Percentiles rank a stretch among this genome's conserved stretches.
Evolutionary conservation across 2,329 filamentous ascomycete species (phyloP).

Genomic region (Alternaria conjuncta): DNA sequence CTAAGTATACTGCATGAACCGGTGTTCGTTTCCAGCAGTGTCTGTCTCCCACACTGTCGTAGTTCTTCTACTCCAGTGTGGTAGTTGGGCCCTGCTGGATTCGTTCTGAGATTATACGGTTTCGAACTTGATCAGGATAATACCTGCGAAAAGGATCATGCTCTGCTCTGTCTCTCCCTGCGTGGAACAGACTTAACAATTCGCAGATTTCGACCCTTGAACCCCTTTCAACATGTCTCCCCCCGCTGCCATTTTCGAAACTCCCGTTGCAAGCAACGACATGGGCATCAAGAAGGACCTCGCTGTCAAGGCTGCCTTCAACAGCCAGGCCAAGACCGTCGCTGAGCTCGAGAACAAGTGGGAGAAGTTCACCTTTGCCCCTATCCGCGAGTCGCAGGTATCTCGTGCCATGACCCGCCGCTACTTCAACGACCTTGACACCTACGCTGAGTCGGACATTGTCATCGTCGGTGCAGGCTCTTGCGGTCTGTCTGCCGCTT

Average conservation of each 20-base stretch:
- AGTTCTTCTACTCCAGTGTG: neutral
- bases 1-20: constrained; percentile 53
- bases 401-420: constrained; percentile 91
- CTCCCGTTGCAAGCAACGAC: constrained; percentile 28
- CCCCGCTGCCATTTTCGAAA: constrained; percentile 69
- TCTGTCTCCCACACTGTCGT: constrained; percentile 3
- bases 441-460: constrained; percentile 89
- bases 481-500: constrained; percentile 84
- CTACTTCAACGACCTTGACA: constrained; percentile 90
- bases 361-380: constrained; percentile 81
- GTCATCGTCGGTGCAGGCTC: constrained; percentile 92
- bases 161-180: constrained; percentile 60
- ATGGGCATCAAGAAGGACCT: constrained; percentile 48
- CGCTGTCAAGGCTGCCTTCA: constrained; percentile 56
- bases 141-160: constrained; percentile 99
- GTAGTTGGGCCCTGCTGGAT: constrained; percentile 22
- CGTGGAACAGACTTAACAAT: constrained; percentile 37
- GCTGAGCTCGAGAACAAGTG: constrained; percentile 76
- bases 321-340: constrained; percentile 60
- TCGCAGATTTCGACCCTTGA: constrained; percentile 41
- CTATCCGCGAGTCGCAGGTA: constrained; percentile 90
- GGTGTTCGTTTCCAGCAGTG: constrained; percentile 45
- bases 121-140: constrained; percentile 96
- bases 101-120: constrained; percentile 89
- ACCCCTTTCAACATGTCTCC: constrained; percentile 69